Base-by-base conservation (phyloP, 371 early-diverging fungal species). In the Ordospora pajunii region DNA sequence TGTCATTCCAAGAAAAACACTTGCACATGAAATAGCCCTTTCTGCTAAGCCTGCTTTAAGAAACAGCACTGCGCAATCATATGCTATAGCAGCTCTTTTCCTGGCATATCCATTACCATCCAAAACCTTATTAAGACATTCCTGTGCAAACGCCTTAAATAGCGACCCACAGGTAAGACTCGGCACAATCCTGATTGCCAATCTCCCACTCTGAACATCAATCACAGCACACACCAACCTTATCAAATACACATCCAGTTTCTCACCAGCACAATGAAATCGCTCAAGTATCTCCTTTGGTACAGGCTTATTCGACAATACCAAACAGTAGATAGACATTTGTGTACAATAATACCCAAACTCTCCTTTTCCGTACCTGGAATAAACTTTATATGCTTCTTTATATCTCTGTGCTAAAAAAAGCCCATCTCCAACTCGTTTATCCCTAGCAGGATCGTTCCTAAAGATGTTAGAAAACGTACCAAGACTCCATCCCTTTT, bases 341-440 rank as follows among this genome's bases (percentile, higher is more conserved):
- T 73, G 65, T 22, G 65, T 66, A 23, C 64, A 64, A 53, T 73
- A 73, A 37, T 44, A 40, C 25, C 65, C 63, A 66, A 73, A 73
- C 42, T 73, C 74, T 23, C 50, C 54, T 8, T 7, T 21, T 14
- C 17, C 25, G 53, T 65, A 73, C 43, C 53, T 66, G 12, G 42
- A 52, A 32, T 73, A 73, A 9, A 73, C 40, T 45, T 66, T 73
- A 17, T 53, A 73, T 12, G 74, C 74, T 17, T 73, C 67, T n/a
- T 46, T 40, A 65, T 73, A 73, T 44, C 66, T 66, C 51, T 52
- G 22, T 12, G 17, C 9, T 17, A 73, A n/a, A 66, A 73, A 73
- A 50, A 52, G 32, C 5, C 51, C 37, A 40, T 73, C 74, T n/a
- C 65, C 74, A 52, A 52, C 17, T 1, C 53, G 46, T 52, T 64